A percentile compares a stretch with the other conserved stretches of the same genome.
phyloP scores from a whole-genome alignment of 2,329 filamentous ascomycete species.

The Ophiocordyceps polyrhachis-furcata region DNA sequence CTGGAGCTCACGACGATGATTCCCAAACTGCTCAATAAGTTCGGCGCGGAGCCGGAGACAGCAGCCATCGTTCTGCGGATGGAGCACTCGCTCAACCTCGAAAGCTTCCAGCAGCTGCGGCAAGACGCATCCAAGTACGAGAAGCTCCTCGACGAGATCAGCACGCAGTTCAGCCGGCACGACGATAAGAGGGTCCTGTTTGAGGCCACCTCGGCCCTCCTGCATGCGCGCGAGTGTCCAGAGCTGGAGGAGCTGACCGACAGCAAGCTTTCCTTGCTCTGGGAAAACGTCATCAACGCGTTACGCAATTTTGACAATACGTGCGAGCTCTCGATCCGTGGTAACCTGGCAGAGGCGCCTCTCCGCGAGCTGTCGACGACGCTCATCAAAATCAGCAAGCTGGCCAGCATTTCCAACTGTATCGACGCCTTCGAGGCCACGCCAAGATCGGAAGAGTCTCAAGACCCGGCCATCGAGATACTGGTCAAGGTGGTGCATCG shows the following conservation, averaged over 20 bases:
- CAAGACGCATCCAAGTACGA: constrained; percentile 70
- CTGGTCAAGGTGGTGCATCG: constrained; percentile 56
- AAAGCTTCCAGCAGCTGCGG: constrained; percentile 73
- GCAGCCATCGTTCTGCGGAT: constrained; percentile 72
- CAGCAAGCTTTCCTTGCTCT: constrained; percentile 59
- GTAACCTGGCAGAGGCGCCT: constrained; percentile 44
- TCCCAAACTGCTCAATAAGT: constrained; percentile 78
- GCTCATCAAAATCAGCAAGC: constrained; percentile 60
- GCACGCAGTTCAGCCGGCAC: constrained; percentile 86
- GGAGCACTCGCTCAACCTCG: constrained; percentile 70
- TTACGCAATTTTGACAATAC: constrained; percentile 54
- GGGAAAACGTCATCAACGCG: constrained; percentile 65
- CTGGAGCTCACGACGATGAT: constrained; percentile 62
- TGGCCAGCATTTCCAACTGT: constrained; percentile 64
- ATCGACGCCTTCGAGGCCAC: constrained; percentile 53
- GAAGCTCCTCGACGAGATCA: constrained; percentile 73
- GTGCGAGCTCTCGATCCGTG: constrained; percentile 52
- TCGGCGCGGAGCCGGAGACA: constrained; percentile 72
- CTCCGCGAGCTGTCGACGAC: constrained; percentile 56
- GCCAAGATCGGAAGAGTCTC: constrained; percentile 26
- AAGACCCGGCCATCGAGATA: constrained; percentile 41
- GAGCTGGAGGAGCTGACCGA: constrained; percentile 78
- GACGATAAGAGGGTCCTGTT: constrained; percentile 69
- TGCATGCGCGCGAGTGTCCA: constrained; percentile 72
- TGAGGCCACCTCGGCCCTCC: constrained; percentile 64